Evolutionary conservation across 2,329 filamentous ascomycete species (phyloP).

Genomic region (Plenodomus lindquistii): DNA sequence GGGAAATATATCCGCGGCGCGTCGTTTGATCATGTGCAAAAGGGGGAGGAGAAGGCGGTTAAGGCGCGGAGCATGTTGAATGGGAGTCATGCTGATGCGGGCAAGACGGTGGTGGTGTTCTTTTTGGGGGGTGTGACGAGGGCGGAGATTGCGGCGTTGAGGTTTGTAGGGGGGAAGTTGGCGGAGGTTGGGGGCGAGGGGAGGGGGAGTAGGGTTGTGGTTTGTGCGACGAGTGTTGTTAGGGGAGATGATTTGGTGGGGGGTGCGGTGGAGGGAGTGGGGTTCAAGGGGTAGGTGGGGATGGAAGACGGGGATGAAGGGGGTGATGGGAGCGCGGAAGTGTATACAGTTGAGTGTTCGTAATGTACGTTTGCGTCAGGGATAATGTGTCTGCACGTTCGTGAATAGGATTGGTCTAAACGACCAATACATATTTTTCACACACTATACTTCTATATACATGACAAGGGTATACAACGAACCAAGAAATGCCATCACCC

Average conservation of each 20-base stretch:
- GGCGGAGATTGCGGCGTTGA: slow-evolving; percentile 89
- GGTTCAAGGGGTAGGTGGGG: slow-evolving; percentile 26
- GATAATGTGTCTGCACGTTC: neutral
- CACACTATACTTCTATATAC: slow-evolving; percentile 9
- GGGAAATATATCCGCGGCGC: slow-evolving; percentile 84
- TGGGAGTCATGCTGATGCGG: slow-evolving; percentile 57
- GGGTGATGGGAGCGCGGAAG: neutral
- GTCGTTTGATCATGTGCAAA: slow-evolving; percentile 90
- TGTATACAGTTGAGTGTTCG: neutral
- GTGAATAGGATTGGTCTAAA: neutral
- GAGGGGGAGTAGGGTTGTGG: slow-evolving; percentile 76
- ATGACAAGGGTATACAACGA: slow-evolving; percentile 20
- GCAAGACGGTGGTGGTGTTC: slow-evolving; percentile 91
- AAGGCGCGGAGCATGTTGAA: slow-evolving; percentile 83
- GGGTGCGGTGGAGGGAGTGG: slow-evolving; percentile 72
- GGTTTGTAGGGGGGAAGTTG: slow-evolving; percentile 80
- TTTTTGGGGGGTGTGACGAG: slow-evolving; percentile 97
- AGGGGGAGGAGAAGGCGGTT: slow-evolving; percentile 88
- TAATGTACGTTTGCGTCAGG: neutral
- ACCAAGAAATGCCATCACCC: neutral
- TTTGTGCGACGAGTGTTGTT: slow-evolving; percentile 90
- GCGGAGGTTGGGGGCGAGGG: slow-evolving; percentile 69
- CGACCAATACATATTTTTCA: neutral
- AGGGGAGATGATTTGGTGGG: slow-evolving; percentile 90
- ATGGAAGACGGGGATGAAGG: too few species aligned